phyloP scores from a whole-genome alignment of 2,329 filamentous ascomycete species.

The Phialocephala subalpina region DNA sequence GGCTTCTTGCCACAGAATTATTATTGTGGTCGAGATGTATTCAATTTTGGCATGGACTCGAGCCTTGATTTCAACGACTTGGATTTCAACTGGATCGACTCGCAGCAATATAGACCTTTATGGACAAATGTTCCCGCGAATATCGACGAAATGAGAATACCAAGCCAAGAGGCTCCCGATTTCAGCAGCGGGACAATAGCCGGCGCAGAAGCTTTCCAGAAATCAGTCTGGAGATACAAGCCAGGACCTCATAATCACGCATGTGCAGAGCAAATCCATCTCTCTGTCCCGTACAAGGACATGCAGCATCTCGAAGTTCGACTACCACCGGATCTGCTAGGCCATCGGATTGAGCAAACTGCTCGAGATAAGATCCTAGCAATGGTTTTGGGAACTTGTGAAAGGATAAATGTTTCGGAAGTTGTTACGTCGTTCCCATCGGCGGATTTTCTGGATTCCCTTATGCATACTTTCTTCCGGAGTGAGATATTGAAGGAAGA shows the following conservation, averaged over 20 bases:
- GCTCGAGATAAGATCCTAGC: constrained; percentile 33
- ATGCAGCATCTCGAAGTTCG: constrained; percentile 3
- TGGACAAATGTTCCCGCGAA: constrained; percentile 6
- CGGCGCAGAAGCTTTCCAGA: constrained; percentile 27
- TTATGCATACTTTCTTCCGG: constrained; percentile 33
- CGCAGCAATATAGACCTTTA: constrained; percentile 14
- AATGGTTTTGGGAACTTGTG: constrained; percentile 29
- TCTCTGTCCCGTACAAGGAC: constrained; percentile 20
- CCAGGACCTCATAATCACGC: constrained; percentile 21
- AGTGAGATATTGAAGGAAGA: constrained; percentile 21
- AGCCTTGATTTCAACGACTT: constrained; percentile 30
- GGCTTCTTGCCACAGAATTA: background rate
- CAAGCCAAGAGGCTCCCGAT: constrained; percentile 12
- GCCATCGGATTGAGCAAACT: constrained; percentile 20
- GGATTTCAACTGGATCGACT: constrained; percentile 28
- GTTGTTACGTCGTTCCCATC: constrained; percentile 34
- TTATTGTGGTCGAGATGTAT: constrained; percentile 23
- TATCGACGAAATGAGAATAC: background rate
- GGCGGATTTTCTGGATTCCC: constrained; percentile 28
- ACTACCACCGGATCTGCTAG: constrained; percentile 12
- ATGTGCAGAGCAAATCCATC: constrained; percentile 17
- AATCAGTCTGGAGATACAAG: constrained; percentile 29
- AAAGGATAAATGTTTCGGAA: constrained; percentile 5
- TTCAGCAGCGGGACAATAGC: constrained; percentile 10
- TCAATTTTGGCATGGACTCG: constrained; percentile 30